Base-by-base conservation (phyloP, 768 basidiomycete genomes). In the Infundibulicybe gibba region DNA sequence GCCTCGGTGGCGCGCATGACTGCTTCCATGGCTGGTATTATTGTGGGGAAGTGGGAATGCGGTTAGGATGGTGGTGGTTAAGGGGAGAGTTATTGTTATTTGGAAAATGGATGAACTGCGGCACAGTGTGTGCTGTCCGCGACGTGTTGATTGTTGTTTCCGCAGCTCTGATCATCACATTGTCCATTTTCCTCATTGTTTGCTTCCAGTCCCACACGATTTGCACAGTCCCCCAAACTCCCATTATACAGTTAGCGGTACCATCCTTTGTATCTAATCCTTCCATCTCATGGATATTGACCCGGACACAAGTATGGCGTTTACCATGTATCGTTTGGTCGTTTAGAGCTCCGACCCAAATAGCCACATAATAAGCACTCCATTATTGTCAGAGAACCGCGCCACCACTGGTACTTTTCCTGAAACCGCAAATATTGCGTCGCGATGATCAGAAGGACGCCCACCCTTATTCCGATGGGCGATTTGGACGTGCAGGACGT, bases 401-500 rank as follows among this genome's bases (percentile, higher is more conserved):
- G n/a, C n/a, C n/a, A n/a, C n/a, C n/a, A n/a, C n/a, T n/a, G n/a
- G n/a, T n/a, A n/a, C n/a, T n/a, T n/a, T n/a, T n/a, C n/a, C n/a
- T n/a, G n/a, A n/a, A n/a, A n/a, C n/a, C n/a, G n/a, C 25, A 25
- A 25, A 25, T 25, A 25, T 25, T 25, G 3, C n/a, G n/a, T 4
- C 25, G 8, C 25, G 39, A 82, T 92, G 90, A 87, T 92, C 59
- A 81, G 90, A 42, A 75, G 89, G 41, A 73, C 76, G 16, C 88
- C 90, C 5, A 89, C 89, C 1, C 73, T 86, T 46, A 86, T 92
- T 52, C 77, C 76, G 21, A 81, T 92, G 79, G 79, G 71, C 50
- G 88, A 90, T 61, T 62, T 72, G 16, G 90, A 91, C 61, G 83
- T 92, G 21, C 85, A 90, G 67, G 87, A 89, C 51, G 71, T 90